Percentiles rank a stretch among this genome's conserved stretches.
These are phyloP conservation scores for Durusdinium trenchii DNA, from an alignment of 73 alveolate genomes.

Conservation along the genomic window DNA sequence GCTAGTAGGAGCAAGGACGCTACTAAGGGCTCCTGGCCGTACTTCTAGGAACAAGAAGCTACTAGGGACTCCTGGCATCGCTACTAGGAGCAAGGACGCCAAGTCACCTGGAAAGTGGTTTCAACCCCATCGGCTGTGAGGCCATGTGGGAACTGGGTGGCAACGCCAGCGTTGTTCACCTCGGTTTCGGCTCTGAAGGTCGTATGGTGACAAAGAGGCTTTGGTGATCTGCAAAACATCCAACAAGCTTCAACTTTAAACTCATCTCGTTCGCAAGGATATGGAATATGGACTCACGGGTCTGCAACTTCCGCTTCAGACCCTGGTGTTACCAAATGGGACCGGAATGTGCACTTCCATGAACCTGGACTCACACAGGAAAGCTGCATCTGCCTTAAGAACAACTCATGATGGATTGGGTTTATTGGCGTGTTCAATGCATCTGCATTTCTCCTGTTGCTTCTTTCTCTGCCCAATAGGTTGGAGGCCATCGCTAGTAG, in stretches of 20 bases:
- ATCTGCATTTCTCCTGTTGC: not conserved
- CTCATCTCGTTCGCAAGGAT: not conserved
- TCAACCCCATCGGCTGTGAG: slow-evolving; percentile 69
- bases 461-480: not conserved
- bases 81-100: no score
- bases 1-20: no score
- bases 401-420: not conserved
- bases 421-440: not conserved
- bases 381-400: not conserved
- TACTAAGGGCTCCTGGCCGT: no score
- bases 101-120: slow-evolving; percentile 67
- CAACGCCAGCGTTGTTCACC: slow-evolving; percentile 95
- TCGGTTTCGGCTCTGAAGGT: not conserved
- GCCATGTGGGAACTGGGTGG: slow-evolving; percentile 86
- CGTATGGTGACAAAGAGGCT: not conserved
- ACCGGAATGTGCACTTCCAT: no score
- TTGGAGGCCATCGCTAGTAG: not conserved
- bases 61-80: no score
- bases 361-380: not conserved
- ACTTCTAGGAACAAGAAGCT: no score
- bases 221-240: not conserved
- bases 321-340: no score
- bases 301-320: not conserved
- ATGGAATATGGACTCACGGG: not conserved
- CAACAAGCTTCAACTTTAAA: not conserved